phyloP scores from a whole-genome alignment of 495 filamentous ascomycete species.

The Aeminium ludgeri region DNA sequence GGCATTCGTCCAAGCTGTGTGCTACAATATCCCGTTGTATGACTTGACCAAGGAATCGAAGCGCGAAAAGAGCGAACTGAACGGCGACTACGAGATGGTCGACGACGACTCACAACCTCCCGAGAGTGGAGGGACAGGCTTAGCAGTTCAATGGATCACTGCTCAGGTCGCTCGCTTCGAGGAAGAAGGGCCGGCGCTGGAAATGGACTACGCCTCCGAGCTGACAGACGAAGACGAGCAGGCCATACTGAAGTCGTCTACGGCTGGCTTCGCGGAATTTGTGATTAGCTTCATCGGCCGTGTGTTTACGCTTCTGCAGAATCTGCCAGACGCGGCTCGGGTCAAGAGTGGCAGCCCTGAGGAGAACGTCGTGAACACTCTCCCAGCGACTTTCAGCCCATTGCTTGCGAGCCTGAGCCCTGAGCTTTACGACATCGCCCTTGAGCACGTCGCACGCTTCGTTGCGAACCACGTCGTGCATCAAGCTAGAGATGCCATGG shows the following conservation, averaged over 20 bases:
- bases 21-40: slow-evolving; percentile 84
- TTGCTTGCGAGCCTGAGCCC: slow-evolving; percentile 83
- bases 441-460: slow-evolving; percentile 83
- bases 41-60: slow-evolving; percentile 47
- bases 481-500: slow-evolving; percentile 94
- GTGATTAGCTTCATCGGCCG: slow-evolving; percentile 76
- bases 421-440: slow-evolving; percentile 76
- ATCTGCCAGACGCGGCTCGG: slow-evolving; percentile 75
- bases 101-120: slow-evolving; percentile 32
- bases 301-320: slow-evolving; percentile 89
- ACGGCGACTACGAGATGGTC: slow-evolving; percentile 26
- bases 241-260: slow-evolving; percentile 87
- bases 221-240: slow-evolving; percentile 75
- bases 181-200: slow-evolving; percentile 61
- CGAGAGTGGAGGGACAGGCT: slow-evolving; percentile 33
- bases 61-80: slow-evolving; percentile 12
- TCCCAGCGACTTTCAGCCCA: slow-evolving; percentile 82
- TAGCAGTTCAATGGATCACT: slow-evolving; percentile 87
- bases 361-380: slow-evolving; percentile 90
- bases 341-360: slow-evolving; percentile 82
- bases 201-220: slow-evolving; percentile 70
- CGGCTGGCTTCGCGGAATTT: slow-evolving; percentile 83
- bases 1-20: slow-evolving; percentile 83
- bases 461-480: slow-evolving; percentile 94
- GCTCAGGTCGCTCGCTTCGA: slow-evolving; percentile 89